Conservation (phyloP, 2,329 filamentous ascomycete species). For the Colletotrichum siamense region DNA sequence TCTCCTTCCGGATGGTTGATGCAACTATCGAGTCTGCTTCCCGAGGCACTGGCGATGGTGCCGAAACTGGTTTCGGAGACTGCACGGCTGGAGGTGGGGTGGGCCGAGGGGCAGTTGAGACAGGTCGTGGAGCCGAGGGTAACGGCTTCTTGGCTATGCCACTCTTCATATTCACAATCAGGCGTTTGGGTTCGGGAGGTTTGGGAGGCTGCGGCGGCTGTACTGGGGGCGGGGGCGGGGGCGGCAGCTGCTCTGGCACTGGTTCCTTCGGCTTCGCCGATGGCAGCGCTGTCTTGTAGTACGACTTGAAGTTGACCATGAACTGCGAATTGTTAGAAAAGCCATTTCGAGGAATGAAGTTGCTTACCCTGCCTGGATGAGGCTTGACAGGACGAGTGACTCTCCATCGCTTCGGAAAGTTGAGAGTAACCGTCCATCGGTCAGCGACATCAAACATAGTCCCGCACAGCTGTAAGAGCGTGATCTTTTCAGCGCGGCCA, state of each 20-base stretch:
- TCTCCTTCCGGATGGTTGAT: background rate
- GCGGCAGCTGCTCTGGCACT: conserved; percentile 9
- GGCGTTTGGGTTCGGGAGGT: conserved; percentile 32
- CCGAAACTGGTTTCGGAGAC: background rate
- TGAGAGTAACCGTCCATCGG: conserved; percentile 46
- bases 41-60: conserved; percentile 7
- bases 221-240: conserved; percentile 19
- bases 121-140: conserved; percentile 3
- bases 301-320: conserved; percentile 42
- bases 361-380: conserved; percentile 40
- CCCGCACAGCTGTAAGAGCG: conserved; percentile 47
- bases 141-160: conserved; percentile 40
- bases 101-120: background rate
- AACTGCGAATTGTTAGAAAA: conserved; percentile 31
- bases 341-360: background rate
- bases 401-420: conserved; percentile 47
- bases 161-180: conserved; percentile 31
- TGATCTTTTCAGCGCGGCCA: conserved; percentile 46
- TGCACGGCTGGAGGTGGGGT: background rate
- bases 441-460: conserved; percentile 53
- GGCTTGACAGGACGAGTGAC: conserved; percentile 39
- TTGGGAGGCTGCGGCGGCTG: conserved; percentile 21
- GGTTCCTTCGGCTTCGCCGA: background rate
- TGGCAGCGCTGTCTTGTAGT: conserved; percentile 33
- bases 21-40: conserved; percentile 23